Evolutionary conservation across 331 rosid species (phyloP), one percentile per base, ranked within the genome.

Genomic region (Pyrus hybrid): DNA sequence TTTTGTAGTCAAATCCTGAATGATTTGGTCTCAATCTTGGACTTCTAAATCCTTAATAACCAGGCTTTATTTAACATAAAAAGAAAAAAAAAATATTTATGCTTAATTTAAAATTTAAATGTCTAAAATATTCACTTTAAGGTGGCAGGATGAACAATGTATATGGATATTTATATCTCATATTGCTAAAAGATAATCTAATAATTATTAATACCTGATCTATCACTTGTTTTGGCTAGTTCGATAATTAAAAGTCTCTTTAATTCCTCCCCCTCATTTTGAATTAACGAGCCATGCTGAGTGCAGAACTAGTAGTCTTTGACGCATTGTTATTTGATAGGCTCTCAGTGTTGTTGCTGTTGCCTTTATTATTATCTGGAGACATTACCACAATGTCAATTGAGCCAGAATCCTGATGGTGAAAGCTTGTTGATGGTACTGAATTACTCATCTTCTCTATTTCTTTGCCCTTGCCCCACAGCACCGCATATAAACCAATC

Each of bases 391-490:
- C 75, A 13, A 54, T 56, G 6, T 71, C 74, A 51, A 70, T 25
- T 56, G 33, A 58, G 13, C 35, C 62, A 7, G 74, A n/a, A 18
- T 4, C 61, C 22, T 54, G 51, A 30, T 71, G 65, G 26, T 71
- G 65, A 13, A n/a, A 56, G 66, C 32, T 56, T 70, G 47, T 4
- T 17, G 68, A 28, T 4, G 68, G 68, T 12, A 28, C n/a, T 18
- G 63, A 60, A 12, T 32, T 28, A 37, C 32, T 37, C 69, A 60
- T 41, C 45, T 62, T 73, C 45, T 73, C 28, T 13, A 62, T 61
- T 41, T 73, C 77, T 73, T 73, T 62, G 70, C 70, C 37, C 21
- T 73, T 73, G 9, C 77, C 77, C 76, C 76, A 56, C 37, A 72
- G 23, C 54, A 72, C 68, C 7, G 25, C 20, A 7, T 62, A 73